Percentiles rank a stretch among this genome's conserved stretches.
These are phyloP conservation scores for Pyricularia sp. DNA, from an alignment of 2,329 filamentous ascomycete genomes.

Conservation along the genomic window DNA sequence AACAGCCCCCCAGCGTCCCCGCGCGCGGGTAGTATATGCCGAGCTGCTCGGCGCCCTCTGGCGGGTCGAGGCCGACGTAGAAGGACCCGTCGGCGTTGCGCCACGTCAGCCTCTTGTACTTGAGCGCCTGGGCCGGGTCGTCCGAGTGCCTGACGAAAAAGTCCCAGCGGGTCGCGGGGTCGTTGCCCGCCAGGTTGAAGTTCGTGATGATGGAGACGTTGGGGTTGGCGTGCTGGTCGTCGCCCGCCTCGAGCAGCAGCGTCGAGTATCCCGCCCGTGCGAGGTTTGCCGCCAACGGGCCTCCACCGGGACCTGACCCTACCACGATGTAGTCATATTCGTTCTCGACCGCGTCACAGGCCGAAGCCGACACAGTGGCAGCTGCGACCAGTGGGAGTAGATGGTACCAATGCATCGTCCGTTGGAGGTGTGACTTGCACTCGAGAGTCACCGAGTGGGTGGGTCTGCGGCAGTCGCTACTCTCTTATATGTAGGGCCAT, in stretches of 20 bases:
- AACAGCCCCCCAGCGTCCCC: conserved; percentile 34
- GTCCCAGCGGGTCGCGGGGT: conserved; percentile 39
- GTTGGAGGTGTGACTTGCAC: background rate
- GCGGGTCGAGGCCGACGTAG: conserved; percentile 22
- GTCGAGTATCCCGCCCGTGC: conserved; percentile 46
- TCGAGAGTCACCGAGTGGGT: background rate
- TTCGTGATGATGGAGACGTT: conserved; percentile 35
- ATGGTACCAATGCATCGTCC: background rate
- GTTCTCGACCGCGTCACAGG: background rate
- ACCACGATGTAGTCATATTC: conserved; percentile 49
- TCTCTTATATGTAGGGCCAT: background rate
- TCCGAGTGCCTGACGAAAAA: conserved; percentile 46
- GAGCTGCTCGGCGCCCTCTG: conserved; percentile 22
- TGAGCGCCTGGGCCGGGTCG: conserved; percentile 32
- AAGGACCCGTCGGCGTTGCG: conserved; percentile 21
- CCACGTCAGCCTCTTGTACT: conserved; percentile 40
- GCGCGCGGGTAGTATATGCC: conserved; percentile 34
- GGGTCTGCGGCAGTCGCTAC: background rate
- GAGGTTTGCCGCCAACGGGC: conserved; percentile 43
- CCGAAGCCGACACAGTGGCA: background rate
- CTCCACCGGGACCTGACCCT: conserved; percentile 47
- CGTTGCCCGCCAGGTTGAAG: conserved; percentile 35
- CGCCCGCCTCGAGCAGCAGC: conserved; percentile 48
- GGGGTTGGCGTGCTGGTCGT: conserved; percentile 36
- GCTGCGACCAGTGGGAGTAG: background rate